A percentile compares a stretch with the other conserved stretches of the same genome.
phyloP scores from a whole-genome alignment of 2,329 filamentous ascomycete species.

The Catunica adiposa region DNA sequence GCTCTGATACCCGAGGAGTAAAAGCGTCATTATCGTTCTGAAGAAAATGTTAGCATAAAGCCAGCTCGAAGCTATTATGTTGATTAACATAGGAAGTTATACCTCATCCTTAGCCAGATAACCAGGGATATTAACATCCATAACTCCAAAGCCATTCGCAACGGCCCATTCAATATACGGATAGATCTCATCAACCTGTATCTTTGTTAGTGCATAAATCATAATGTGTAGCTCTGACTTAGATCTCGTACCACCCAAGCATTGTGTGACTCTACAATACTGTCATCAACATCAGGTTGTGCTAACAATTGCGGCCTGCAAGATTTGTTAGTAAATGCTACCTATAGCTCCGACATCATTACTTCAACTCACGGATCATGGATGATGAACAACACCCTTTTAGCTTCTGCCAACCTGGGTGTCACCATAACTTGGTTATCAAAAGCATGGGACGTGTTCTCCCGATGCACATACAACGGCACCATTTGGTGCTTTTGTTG shows the following conservation, averaged over 20 bases:
- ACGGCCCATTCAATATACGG: slow-evolving; percentile 75
- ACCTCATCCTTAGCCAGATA: slow-evolving; percentile 49
- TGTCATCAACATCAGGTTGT: slow-evolving; percentile 51
- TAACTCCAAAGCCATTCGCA: slow-evolving; percentile 60
- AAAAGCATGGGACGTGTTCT: slow-evolving; percentile 57
- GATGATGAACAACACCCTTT: slow-evolving; percentile 65
- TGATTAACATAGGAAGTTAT: neutral
- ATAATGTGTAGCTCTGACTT: slow-evolving; percentile 15
- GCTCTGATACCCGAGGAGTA: slow-evolving; percentile 29
- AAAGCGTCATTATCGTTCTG: slow-evolving; percentile 29
- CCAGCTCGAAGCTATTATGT: neutral
- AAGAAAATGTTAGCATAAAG: neutral
- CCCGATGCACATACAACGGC: slow-evolving; percentile 61
- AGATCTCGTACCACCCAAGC: slow-evolving; percentile 57
- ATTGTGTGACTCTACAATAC: slow-evolving; percentile 65
- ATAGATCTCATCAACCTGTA: slow-evolving; percentile 61
- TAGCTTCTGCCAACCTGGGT: slow-evolving; percentile 46
- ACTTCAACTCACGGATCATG: slow-evolving; percentile 60
- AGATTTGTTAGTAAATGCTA: neutral
- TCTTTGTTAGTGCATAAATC: slow-evolving; percentile 7
- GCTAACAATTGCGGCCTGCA: slow-evolving; percentile 54
- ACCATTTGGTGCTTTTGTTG: slow-evolving; percentile 62
- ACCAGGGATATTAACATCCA: slow-evolving; percentile 82
- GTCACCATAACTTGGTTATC: slow-evolving; percentile 78
- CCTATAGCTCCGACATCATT: neutral